These are phyloP conservation scores for Agrocybe praecox DNA, from an alignment of 768 basidiomycete species.

Conservation along the genomic window DNA sequence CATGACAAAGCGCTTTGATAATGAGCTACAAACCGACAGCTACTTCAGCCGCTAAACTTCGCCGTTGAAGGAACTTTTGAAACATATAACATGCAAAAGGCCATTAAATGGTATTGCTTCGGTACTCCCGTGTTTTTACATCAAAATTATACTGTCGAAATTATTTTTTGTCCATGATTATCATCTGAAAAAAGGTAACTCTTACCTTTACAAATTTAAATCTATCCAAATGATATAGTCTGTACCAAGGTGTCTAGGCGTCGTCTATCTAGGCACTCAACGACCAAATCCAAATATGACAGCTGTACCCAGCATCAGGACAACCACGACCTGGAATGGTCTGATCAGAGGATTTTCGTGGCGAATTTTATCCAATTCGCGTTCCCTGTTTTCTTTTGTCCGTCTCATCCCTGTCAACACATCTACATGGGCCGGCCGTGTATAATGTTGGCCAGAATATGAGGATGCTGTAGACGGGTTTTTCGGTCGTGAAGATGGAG, in stretches of 20 bases:
- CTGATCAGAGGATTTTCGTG: slow-evolving; percentile 22
- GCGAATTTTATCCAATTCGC: slow-evolving; percentile 25
- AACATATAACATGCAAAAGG: too few species aligned
- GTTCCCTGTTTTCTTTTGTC: slow-evolving; percentile 25
- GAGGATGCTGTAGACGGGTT: slow-evolving; percentile 1
- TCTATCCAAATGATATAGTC: neutral
- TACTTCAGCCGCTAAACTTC: too few species aligned
- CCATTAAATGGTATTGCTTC: too few species aligned
- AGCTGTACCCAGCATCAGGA: slow-evolving; percentile 19
- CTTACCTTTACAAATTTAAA: neutral
- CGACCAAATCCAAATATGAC: slow-evolving; percentile 16
- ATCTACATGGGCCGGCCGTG: slow-evolving; percentile 17
- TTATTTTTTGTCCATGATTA: too few species aligned
- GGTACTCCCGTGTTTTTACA: too few species aligned
- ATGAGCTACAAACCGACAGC: too few species aligned
- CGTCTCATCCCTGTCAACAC: slow-evolving; percentile 22
- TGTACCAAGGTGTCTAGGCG: too few species aligned
- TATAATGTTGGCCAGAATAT: slow-evolving; percentile 11
- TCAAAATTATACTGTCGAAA: too few species aligned
- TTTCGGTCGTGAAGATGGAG: slow-evolving; percentile 14
- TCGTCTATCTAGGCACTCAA: neutral
- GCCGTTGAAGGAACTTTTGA: too few species aligned
- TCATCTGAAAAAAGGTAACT: too few species aligned
- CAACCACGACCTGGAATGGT: slow-evolving; percentile 22
- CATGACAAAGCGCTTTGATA: too few species aligned